Conservation (phyloP, 257 asterid species). For the Solanum tarijense region DNA sequence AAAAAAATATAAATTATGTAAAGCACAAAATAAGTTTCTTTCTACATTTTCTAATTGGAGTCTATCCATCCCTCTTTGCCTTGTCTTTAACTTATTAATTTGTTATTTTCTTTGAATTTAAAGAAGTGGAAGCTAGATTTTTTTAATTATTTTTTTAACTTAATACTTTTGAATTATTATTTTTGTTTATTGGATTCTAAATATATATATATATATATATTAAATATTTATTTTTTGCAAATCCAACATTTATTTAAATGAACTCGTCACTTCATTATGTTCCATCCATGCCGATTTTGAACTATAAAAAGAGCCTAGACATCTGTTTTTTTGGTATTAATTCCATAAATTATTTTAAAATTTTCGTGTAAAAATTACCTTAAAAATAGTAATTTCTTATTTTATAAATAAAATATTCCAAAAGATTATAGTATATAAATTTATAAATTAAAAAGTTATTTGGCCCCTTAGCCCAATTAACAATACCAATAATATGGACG, state of each 20-base stretch:
- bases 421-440: background rate
- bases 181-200: background rate
- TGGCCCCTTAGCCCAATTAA: background rate
- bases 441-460: background rate
- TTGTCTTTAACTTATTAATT: background rate
- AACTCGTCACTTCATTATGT: background rate
- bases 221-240: too few species aligned
- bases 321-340: too few species aligned
- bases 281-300: background rate
- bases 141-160: background rate
- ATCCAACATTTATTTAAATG: too few species aligned
- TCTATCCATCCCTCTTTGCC: background rate
- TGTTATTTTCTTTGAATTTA: background rate
- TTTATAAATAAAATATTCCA: background rate
- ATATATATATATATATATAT: too few species aligned
- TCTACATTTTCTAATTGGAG: background rate
- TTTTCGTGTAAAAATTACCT: background rate
- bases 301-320: background rate
- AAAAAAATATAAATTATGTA: background rate
- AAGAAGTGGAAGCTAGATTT: background rate
- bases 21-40: background rate
- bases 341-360: too few species aligned
- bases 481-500: background rate
- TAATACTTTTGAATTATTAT: background rate
- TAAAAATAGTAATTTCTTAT: background rate